Conservation (phyloP, 495 filamentous ascomycete genomes). For the Lasiosphaeria ovina region DNA sequence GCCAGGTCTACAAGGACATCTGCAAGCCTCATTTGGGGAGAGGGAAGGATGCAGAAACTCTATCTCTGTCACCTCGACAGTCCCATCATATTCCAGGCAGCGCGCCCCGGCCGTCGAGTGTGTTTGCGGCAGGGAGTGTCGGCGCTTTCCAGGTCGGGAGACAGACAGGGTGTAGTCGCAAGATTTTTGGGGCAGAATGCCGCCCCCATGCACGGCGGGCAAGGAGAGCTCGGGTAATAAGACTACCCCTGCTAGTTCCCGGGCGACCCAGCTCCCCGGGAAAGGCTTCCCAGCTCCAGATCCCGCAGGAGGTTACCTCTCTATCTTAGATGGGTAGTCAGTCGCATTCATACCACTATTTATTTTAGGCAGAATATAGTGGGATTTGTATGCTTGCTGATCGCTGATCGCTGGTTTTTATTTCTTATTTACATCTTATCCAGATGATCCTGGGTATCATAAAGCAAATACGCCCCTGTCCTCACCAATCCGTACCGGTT, state of each 20-base stretch:
- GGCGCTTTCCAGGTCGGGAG: neutral
- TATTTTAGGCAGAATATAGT: too few species aligned
- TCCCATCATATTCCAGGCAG: conserved; percentile 1
- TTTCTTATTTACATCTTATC: neutral
- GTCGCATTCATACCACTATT: too few species aligned
- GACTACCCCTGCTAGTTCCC: neutral
- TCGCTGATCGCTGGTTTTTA: neutral
- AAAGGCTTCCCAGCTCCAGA: neutral
- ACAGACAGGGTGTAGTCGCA: neutral
- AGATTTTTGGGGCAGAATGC: neutral
- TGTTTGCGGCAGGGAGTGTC: neutral
- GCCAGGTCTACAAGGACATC: conserved; percentile 71
- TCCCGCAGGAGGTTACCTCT: neutral
- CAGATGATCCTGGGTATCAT: conserved; percentile 7
- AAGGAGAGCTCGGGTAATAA: neutral
- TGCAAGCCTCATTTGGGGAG: conserved; percentile 42
- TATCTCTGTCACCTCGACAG: neutral
- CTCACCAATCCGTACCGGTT: neutral
- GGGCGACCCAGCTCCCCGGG: neutral
- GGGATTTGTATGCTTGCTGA: neutral
- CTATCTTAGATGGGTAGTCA: too few species aligned
- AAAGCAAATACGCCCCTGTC: conserved; percentile 1
- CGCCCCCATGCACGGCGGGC: too few species aligned
- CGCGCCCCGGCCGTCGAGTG: neutral
- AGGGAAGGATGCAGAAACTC: neutral